Conservation (phyloP, 2,329 filamentous ascomycete genomes). For the Fusarium sulawesiense region DNA sequence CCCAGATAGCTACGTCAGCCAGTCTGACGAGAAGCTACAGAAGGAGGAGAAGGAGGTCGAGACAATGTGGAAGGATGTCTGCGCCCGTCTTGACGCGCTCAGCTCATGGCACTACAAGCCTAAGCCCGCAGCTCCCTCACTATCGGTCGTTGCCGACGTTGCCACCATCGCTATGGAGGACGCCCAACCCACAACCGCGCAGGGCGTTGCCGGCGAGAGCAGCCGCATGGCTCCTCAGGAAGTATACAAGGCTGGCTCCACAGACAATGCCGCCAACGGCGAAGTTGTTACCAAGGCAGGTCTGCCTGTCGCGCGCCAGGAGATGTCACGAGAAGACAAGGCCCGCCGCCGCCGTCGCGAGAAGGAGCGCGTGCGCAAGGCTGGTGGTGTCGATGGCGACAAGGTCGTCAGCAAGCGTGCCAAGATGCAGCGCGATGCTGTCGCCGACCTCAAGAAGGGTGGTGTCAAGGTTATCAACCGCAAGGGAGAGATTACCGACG, state of each 20-base stretch:
- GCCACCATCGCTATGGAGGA: conserved; percentile 97
- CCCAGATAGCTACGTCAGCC: conserved; percentile 81
- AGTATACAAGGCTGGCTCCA: conserved; percentile 81
- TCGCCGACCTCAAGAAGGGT: conserved; percentile 81
- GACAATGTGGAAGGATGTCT: conserved; percentile 83
- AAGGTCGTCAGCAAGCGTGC: conserved; percentile 69
- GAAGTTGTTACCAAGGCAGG: conserved; percentile 85
- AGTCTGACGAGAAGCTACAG: conserved; percentile 82
- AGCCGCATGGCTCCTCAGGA: conserved; percentile 93
- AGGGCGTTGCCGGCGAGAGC: conserved; percentile 74
- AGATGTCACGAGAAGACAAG: conserved; percentile 91
- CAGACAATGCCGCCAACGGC: conserved; percentile 70
- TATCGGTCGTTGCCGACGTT: conserved; percentile 90
- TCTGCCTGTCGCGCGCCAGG: conserved; percentile 80
- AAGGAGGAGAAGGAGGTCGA: conserved; percentile 87
- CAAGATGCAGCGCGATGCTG: conserved; percentile 59
- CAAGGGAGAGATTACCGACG: conserved; percentile 85
- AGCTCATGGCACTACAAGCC: conserved; percentile 97
- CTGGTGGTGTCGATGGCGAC: conserved; percentile 59
- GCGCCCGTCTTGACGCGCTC: conserved; percentile 84
- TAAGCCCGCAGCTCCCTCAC: conserved; percentile 80
- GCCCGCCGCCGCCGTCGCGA: conserved; percentile 78
- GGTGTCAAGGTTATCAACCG: conserved; percentile 92
- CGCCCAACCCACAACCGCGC: conserved; percentile 84
- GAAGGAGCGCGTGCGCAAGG: conserved; percentile 86